Percentiles rank a stretch among this genome's conserved stretches.
Evolutionary conservation across 371 early-diverging fungal species (phyloP).

Genomic region (Apophysomyces trapeziformis): DNA sequence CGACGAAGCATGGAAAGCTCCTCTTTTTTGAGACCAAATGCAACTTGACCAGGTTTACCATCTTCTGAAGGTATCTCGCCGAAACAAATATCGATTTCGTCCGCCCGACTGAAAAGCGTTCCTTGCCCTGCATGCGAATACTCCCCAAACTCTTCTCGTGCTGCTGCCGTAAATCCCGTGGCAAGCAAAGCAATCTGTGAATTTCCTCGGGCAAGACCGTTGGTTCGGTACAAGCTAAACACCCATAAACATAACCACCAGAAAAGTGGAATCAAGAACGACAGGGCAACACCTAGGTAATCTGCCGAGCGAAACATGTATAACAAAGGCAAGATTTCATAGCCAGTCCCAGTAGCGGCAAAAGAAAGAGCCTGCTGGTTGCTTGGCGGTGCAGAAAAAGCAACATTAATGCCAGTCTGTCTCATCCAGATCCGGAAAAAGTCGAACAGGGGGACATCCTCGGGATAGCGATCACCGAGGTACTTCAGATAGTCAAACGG

Average conservation of each 20-base stretch:
- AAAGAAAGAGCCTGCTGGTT: neutral
- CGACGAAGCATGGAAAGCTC: conserved; percentile 8
- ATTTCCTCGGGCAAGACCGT: conserved; percentile 24
- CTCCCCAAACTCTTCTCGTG: conserved; percentile 15
- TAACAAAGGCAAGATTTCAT: neutral
- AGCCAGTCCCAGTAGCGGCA: neutral
- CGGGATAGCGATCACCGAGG: too few relatives aligned
- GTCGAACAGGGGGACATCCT: neutral
- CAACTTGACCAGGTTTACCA: conserved; percentile 16
- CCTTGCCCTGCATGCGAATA: conserved; percentile 21
- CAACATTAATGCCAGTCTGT: conserved; percentile 4
- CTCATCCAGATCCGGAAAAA: conserved; percentile 7
- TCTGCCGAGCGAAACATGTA: conserved; percentile 18
- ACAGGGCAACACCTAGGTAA: conserved; percentile 14
- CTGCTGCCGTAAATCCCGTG: conserved; percentile 19
- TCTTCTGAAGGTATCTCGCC: conserved; percentile 14
- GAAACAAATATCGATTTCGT: conserved; percentile 15
- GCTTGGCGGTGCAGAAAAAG: conserved; percentile 6
- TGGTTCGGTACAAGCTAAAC: conserved; percentile 19
- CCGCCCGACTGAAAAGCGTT: conserved; percentile 15
- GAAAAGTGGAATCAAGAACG: conserved; percentile 16
- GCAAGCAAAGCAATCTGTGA: conserved; percentile 28
- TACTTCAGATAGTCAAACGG: too few relatives aligned
- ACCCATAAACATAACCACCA: conserved; percentile 26
- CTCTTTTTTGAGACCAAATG: conserved; percentile 20